Percentiles rank a stretch among this genome's conserved stretches.
Conservation (phyloP, 2,329 filamentous ascomycete genomes). For the Penicillium digitatum region DNA sequence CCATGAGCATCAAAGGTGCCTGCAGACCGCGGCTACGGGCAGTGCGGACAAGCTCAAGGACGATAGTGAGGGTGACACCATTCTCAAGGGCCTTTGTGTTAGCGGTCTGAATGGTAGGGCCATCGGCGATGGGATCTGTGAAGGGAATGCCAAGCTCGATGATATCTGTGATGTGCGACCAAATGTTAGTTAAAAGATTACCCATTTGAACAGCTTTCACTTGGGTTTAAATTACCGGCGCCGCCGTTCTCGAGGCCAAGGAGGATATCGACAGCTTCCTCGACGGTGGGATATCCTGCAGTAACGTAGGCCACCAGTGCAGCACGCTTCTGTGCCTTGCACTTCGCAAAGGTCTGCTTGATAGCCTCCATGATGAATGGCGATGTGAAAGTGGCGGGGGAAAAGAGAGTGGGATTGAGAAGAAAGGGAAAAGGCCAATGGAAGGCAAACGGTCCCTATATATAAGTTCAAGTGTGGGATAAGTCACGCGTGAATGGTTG, state of each 20-base stretch:
- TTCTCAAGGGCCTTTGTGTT: conserved; percentile 89
- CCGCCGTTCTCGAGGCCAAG: conserved; percentile 89
- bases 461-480: background rate
- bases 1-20: conserved; percentile 88
- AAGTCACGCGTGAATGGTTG: background rate
- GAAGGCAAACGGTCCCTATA: background rate
- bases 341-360: conserved; percentile 55
- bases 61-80: conserved; percentile 75
- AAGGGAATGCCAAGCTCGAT: conserved; percentile 96
- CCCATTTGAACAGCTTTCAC: background rate
- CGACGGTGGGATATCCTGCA: conserved; percentile 80
- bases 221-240: conserved; percentile 58
- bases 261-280: conserved; percentile 77
- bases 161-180: conserved; percentile 59
- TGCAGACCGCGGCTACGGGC: conserved; percentile 73
- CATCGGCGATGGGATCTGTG: conserved; percentile 96
- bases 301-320: conserved; percentile 96
- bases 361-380: conserved; percentile 48
- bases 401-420: conserved; percentile 6
- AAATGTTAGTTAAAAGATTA: conserved; percentile 6
- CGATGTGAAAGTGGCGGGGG: conserved; percentile 5
- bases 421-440: conserved; percentile 4
- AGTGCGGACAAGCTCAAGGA: conserved; percentile 77
- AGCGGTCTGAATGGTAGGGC: conserved; percentile 90
- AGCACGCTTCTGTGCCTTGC: conserved; percentile 59